Conservation (phyloP, 768 basidiomycete genomes). For the Cystobasidium onofrii region DNA sequence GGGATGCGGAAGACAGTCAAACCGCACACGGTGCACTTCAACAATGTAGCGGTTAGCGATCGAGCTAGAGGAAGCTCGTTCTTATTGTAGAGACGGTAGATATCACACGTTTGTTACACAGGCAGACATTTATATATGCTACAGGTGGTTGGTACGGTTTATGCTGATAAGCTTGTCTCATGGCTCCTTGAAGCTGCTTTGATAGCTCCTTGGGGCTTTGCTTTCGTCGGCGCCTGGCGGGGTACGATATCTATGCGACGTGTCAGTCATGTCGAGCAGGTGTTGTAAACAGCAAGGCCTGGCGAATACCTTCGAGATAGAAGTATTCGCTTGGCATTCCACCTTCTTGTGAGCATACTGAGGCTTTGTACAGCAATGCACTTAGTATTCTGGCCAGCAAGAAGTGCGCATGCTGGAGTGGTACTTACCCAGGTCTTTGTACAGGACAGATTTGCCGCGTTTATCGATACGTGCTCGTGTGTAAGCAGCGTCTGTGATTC, state of each 20-base stretch:
- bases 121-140: background rate
- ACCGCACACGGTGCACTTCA: no score
- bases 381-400: background rate
- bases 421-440: constrained; percentile 44
- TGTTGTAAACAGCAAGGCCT: background rate
- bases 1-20: background rate
- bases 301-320: constrained; percentile 24
- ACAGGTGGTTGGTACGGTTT: no score
- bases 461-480: constrained; percentile 46
- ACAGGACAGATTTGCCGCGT: constrained; percentile 44
- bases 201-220: background rate
- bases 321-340: constrained; percentile 21
- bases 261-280: background rate
- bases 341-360: constrained; percentile 13
- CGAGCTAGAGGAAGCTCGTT: no score
- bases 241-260: background rate
- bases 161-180: no score
- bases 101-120: no score
- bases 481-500: constrained; percentile 45
- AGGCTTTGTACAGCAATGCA: background rate
- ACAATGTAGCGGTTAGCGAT: no score
- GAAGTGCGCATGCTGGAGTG: no score
- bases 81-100: no score
- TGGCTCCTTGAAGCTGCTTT: background rate
- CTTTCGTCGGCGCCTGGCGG: background rate